These are phyloP conservation scores for Teratosphaeria destructans DNA, from an alignment of 2,329 filamentous ascomycete genomes.

Conservation along the genomic window DNA sequence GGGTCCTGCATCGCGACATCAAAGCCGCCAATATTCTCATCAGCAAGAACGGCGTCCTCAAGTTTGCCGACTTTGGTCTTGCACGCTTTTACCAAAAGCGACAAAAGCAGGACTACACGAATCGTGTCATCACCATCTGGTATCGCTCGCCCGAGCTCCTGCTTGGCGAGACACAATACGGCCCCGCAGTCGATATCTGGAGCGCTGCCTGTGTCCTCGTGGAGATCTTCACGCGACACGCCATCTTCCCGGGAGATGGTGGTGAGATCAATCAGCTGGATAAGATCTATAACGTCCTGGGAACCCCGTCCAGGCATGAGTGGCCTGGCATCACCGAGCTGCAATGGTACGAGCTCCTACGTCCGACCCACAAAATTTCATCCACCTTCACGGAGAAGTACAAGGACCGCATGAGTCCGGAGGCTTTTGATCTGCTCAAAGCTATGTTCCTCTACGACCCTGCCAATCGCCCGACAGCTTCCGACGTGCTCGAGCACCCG, in stretches of 20 bases:
- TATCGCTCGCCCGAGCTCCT: conserved; percentile 86
- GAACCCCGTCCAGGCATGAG: conserved; percentile 71
- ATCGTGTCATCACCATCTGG: conserved; percentile 98
- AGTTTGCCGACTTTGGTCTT: conserved; percentile 90
- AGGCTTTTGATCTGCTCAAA: conserved; percentile 71
- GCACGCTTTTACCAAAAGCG: conserved; percentile 94
- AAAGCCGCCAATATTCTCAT: conserved; percentile 97
- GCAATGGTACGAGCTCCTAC: conserved; percentile 90
- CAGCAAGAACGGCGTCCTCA: conserved; percentile 77
- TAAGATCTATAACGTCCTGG: conserved; percentile 88
- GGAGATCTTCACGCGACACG: conserved; percentile 87
- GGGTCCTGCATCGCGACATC: conserved; percentile 95
- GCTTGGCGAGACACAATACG: conserved; percentile 82
- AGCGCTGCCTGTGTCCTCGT: conserved; percentile 93
- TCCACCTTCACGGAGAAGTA: conserved; percentile 78
- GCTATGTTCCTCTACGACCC: conserved; percentile 89
- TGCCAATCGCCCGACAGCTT: conserved; percentile 67
- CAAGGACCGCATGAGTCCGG: conserved; percentile 61
- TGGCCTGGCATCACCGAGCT: conserved; percentile 91
- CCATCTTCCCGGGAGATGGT: conserved; percentile 91
- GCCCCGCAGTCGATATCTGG: conserved; percentile 88
- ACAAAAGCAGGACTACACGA: conserved; percentile 88
- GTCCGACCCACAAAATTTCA: conserved; percentile 62
- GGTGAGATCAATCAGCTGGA: conserved; percentile 94
- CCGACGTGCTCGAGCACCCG: conserved; percentile 71